These are phyloP conservation scores for Psidium friedrichsthalianum DNA, from an alignment of 345 rosid genomes.

Conservation along the genomic window DNA sequence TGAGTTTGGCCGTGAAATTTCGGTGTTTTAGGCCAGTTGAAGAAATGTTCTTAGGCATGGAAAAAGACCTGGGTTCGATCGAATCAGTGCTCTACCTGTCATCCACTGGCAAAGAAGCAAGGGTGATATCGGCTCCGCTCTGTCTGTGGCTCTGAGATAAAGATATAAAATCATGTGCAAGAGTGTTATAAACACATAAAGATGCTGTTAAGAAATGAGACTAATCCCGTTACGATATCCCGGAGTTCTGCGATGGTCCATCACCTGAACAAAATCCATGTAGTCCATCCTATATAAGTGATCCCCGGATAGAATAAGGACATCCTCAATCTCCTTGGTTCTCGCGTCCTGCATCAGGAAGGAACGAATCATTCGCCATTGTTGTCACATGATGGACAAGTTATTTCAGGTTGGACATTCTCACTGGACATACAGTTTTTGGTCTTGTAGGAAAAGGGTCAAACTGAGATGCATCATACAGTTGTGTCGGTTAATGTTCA, in stretches of 20 bases:
- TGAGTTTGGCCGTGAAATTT: not conserved
- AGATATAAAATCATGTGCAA: conserved; percentile 1
- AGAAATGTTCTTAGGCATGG: not conserved
- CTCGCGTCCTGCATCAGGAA: conserved; percentile 42
- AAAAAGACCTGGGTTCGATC: not conserved
- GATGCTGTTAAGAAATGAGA: not conserved
- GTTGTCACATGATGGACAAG: not conserved
- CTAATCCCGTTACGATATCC: too few species aligned
- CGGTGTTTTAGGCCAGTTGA: not conserved
- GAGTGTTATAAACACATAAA: not conserved
- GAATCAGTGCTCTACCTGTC: conserved; percentile 39
- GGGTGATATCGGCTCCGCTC: conserved; percentile 87
- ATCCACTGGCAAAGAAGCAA: conserved; percentile 74
- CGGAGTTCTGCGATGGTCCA: not conserved
- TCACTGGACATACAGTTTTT: not conserved
- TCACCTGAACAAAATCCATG: conserved; percentile 88
- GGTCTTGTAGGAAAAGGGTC: not conserved
- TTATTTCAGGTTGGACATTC: not conserved
- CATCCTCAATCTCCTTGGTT: conserved; percentile 79
- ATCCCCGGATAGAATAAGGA: conserved; percentile 87
- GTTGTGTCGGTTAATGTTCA: not conserved
- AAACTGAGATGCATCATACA: not conserved
- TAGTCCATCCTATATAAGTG: conserved; percentile 92
- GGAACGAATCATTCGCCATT: not conserved
- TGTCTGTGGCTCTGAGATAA: conserved; percentile 69